Conservation (phyloP, 768 basidiomycete genomes). For the Termitomyces sp. region DNA sequence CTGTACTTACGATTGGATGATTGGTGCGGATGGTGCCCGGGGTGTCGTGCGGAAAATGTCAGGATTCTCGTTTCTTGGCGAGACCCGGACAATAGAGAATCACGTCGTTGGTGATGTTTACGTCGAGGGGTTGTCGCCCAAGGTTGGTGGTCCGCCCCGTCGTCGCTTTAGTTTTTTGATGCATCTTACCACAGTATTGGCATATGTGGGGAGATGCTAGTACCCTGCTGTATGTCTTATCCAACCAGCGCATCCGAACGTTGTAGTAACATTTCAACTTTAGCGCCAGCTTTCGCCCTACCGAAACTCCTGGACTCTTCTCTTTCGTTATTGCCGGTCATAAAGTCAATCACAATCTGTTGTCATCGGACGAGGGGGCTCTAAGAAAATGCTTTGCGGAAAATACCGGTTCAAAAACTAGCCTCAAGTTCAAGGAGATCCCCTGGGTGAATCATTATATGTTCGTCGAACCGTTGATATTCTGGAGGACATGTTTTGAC, state of each 20-base stretch:
- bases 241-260: not conserved
- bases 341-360: constrained; percentile 15
- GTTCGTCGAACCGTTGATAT: constrained; percentile 10
- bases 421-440: constrained; percentile 21
- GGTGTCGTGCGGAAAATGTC: constrained; percentile 36
- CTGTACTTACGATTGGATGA: constrained; percentile 27
- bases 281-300: constrained; percentile 27
- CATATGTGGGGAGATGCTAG: constrained; percentile 41
- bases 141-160: constrained; percentile 21
- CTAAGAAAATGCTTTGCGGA: constrained; percentile 16
- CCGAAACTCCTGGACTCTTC: constrained; percentile 24
- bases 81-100: constrained; percentile 27
- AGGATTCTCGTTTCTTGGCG: constrained; percentile 34
- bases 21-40: constrained; percentile 41
- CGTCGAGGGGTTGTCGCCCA: constrained; percentile 33
- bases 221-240: constrained; percentile 23
- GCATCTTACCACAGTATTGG: constrained; percentile 28
- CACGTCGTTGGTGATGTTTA: constrained; percentile 37
- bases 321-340: constrained; percentile 23
- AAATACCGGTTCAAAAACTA: constrained; percentile 16
- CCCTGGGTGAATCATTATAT: constrained; percentile 23
- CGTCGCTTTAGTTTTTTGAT: not conserved
- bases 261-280: not conserved
- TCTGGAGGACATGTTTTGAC: constrained; percentile 10
- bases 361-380: constrained; percentile 26